Evolutionary conservation across 2,329 filamentous ascomycete species (phyloP), one percentile per base, ranked within the genome.

Genomic region (Sclerotinia minor): DNA sequence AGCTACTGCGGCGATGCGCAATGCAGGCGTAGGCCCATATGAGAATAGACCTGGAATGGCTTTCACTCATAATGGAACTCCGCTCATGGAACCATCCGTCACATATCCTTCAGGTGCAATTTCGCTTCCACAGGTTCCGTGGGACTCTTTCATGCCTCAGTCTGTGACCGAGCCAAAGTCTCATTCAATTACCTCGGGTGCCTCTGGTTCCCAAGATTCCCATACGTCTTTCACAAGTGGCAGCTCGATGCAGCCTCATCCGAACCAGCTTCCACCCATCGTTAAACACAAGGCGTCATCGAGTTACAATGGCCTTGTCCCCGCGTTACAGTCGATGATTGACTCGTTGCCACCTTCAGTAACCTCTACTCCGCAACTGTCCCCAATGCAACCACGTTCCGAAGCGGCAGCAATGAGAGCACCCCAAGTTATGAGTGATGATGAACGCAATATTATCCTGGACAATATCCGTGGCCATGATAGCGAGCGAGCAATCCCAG

Each of bases 381-480:
- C 91, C 66, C 91, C 92, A 0, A 57, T 63, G 90, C 82, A 86
- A 89, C 55, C 86, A 87, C 24, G 87, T 87, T 38, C 86, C 87
- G 49, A 89, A 63, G 29, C 53, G 52, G 41, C 67, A 17, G 17
- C 88, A 65, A 87, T 87, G 11, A 85, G 85, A 77, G 87, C 92
- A 24, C 94, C 95, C 41, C 92, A 96, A 78, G 86, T 98, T 52
- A 82, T 87, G 69, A 89, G 85, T 70, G 94, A 98, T 68, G 91
- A 96, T 72, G 92, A 97, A 78, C 89, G 94, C 73, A 90, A 90
- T 76, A 83, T 87, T 73, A 92, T 98, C 70, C 83, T 96, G 74
- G 92, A 96, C 74, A 94, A 94, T 76, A 94, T 97, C 76, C 89
- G 90, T 75, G 85, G 83, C 73, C 89, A 88, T 72, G 94, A 98